Conservation (phyloP, 2,329 filamentous ascomycete species). For the Aspergillus jensenii region DNA sequence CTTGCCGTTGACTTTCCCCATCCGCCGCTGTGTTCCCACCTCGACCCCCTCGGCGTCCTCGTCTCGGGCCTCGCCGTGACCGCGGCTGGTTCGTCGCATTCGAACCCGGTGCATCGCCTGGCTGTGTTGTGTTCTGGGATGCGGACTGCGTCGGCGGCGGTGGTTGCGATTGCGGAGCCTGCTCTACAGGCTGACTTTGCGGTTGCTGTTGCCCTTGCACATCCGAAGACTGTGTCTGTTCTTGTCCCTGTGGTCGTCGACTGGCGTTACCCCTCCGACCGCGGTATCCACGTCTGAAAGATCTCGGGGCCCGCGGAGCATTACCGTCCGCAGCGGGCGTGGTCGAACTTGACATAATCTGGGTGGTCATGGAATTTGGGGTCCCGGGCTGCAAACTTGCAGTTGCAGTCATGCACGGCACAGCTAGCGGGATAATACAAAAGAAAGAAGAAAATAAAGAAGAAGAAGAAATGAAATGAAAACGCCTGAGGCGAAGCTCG, state of each 20-base stretch:
- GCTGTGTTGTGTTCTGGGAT: background rate
- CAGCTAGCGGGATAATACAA: too few relatives aligned
- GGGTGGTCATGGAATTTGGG: background rate
- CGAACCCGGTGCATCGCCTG: conserved; percentile 1
- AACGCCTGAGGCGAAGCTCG: background rate
- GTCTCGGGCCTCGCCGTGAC: conserved; percentile 25
- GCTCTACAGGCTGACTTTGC: conserved; percentile 5
- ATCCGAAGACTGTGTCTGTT: conserved; percentile 4
- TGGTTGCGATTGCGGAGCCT: background rate
- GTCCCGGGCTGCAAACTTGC: conserved; percentile 8
- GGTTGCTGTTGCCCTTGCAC: conserved; percentile 11
- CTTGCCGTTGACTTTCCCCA: conserved; percentile 19
- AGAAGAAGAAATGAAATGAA: background rate
- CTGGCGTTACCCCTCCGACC: conserved; percentile 24
- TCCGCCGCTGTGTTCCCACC: conserved; percentile 12
- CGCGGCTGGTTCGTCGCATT: conserved; percentile 16
- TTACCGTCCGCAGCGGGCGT: conserved; percentile 8
- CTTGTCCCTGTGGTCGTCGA: conserved; percentile 19
- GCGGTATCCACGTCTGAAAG: conserved; percentile 27
- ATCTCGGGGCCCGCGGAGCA: conserved; percentile 20
- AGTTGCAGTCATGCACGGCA: background rate
- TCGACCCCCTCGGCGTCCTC: conserved; percentile 22
- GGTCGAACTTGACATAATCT: conserved; percentile 19
- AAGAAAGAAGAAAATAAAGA: background rate
- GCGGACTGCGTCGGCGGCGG: background rate